Percentiles rank a stretch among this genome's conserved stretches.
phyloP scores from a whole-genome alignment of 768 basidiomycete species.

The Tylopilus sp. region DNA sequence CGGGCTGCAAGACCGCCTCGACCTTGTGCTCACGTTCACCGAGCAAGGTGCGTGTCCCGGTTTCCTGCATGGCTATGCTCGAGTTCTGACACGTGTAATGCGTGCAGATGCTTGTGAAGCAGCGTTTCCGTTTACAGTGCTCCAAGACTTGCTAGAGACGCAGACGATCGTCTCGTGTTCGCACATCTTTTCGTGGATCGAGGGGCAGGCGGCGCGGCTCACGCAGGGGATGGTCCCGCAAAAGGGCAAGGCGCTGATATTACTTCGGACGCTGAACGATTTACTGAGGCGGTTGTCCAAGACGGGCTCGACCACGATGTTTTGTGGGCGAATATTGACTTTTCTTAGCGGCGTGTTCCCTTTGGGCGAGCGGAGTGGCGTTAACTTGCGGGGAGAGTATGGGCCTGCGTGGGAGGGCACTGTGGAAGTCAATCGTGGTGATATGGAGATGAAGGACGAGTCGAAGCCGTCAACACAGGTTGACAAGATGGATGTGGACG shows the following conservation, averaged over 20 bases:
- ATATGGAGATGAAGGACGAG: slow-evolving; percentile 32
- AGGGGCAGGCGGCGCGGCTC: slow-evolving; percentile 62
- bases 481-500: slow-evolving; percentile 66
- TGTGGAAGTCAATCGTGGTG: slow-evolving; percentile 36
- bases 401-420: slow-evolving; percentile 76
- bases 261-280: slow-evolving; percentile 85
- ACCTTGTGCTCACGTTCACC: slow-evolving; percentile 72
- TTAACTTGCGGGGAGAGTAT: slow-evolving; percentile 87
- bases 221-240: slow-evolving; percentile 79
- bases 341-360: slow-evolving; percentile 86
- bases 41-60: slow-evolving; percentile 62
- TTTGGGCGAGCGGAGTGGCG: slow-evolving; percentile 84
- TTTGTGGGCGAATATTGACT: slow-evolving; percentile 86
- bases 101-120: slow-evolving; percentile 73
- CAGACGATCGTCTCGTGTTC: slow-evolving; percentile 86
- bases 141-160: slow-evolving; percentile 81
- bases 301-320: slow-evolving; percentile 77
- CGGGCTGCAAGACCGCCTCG: slow-evolving; percentile 58
- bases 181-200: slow-evolving; percentile 86
- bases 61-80: no score
- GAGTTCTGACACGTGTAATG: background rate
- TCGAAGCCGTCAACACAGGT: slow-evolving; percentile 32
- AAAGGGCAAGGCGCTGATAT: slow-evolving; percentile 83
- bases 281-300: slow-evolving; percentile 84
- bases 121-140: slow-evolving; percentile 65